These are phyloP conservation scores for Plantago lanceolata DNA, from an alignment of 305 asterid genomes.

Conservation along the genomic window DNA sequence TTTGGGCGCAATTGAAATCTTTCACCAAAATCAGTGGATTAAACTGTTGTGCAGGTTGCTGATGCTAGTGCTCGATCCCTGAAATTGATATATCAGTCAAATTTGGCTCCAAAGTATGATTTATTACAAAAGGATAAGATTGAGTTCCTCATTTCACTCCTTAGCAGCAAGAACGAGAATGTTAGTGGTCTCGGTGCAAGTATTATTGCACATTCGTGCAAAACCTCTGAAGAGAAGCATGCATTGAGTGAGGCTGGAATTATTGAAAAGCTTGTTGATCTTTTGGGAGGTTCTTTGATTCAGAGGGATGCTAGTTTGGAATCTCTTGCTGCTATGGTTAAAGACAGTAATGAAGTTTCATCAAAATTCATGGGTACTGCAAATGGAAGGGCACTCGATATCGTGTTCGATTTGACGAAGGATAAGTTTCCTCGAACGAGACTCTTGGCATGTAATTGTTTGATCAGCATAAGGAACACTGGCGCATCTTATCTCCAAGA, in stretches of 20 bases:
- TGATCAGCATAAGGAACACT: conserved; percentile 65
- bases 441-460: conserved; percentile 75
- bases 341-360: conserved; percentile 67
- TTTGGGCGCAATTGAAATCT: conserved; percentile 5
- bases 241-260: conserved; percentile 71
- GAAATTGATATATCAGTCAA: conserved; percentile 85
- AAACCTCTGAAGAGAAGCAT: conserved; percentile 60
- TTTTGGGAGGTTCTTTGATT: conserved; percentile 68
- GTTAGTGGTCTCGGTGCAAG: conserved; percentile 89
- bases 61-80: conserved; percentile 94
- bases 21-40: conserved; percentile 9
- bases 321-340: conserved; percentile 67
- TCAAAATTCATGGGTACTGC: conserved; percentile 59
- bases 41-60: conserved; percentile 62
- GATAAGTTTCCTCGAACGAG: conserved; percentile 80
- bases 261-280: conserved; percentile 57
- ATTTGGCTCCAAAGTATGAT: conserved; percentile 75
- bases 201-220: conserved; percentile 83
- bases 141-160: conserved; percentile 60
- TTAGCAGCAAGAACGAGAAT: conserved; percentile 75
- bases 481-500: conserved; percentile 54
- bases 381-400: conserved; percentile 62
- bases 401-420: conserved; percentile 58
- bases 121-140: conserved; percentile 62
- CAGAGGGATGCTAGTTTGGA: conserved; percentile 92